These are phyloP conservation scores for Diaporthe velutina DNA, from an alignment of 2,329 filamentous ascomycete species.

Conservation along the genomic window DNA sequence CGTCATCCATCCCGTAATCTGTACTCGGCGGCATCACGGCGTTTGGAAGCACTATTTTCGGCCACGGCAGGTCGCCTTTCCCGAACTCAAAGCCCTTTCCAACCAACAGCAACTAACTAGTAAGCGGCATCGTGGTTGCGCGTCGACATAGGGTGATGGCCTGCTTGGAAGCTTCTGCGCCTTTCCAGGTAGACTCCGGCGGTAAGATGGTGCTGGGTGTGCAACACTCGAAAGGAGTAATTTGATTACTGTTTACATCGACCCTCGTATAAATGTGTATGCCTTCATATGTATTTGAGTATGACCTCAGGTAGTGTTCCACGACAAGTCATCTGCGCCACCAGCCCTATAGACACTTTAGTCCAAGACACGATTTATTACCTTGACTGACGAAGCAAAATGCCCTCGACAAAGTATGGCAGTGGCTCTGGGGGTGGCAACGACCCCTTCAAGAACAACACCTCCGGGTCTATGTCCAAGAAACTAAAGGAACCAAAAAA, in stretches of 20 bases:
- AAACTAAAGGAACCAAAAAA: slow-evolving; percentile 38
- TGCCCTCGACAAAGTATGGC: slow-evolving; percentile 36
- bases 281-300: not conserved
- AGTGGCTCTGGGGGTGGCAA: slow-evolving; percentile 33
- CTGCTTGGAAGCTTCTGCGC: slow-evolving; percentile 15
- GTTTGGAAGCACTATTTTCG: slow-evolving; percentile 22
- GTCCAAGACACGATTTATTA: no score
- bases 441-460: slow-evolving; percentile 38
- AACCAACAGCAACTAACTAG: not conserved
- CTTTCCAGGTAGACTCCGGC: slow-evolving; percentile 4
- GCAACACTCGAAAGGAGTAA: not conserved
- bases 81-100: slow-evolving; percentile 7
- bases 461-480: slow-evolving; percentile 36
- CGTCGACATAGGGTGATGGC: not conserved
- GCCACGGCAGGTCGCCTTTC: not conserved
- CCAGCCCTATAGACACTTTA: not conserved
- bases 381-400: not conserved
- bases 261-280: not conserved
- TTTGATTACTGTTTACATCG: slow-evolving; percentile 3
- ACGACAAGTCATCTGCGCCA: slow-evolving; percentile 1
- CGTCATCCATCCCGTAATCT: slow-evolving; percentile 24
- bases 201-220: not conserved
- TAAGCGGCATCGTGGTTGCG: slow-evolving; percentile 2
- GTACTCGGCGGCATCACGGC: slow-evolving; percentile 15
- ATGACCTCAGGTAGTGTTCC: slow-evolving; percentile 2